Evolutionary conservation across 2,329 filamentous ascomycete genomes (phyloP), one percentile per base, ranked within the genome.

Genomic region (Monilinia polystroma): DNA sequence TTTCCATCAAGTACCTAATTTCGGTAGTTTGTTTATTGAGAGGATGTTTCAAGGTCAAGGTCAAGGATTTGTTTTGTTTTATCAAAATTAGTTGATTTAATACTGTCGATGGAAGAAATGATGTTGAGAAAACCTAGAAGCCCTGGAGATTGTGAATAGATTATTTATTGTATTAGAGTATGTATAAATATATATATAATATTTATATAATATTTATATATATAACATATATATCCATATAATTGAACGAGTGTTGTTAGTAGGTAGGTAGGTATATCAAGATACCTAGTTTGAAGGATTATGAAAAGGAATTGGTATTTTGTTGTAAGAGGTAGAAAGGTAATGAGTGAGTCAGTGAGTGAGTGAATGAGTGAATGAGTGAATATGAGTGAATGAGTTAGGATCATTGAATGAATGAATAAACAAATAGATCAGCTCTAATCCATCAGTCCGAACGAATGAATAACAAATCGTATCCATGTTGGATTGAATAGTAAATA

Each of bases 1-100:
- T 49, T 47, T n/a, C 38, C 45, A 43, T 5, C 38, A 47, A 55
- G 38, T 56, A 23, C 23, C 23, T 23, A 64, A 64, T 64, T 56
- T 64, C 62, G 51, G 51, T 23, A 35, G 62, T 41, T 32, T n/a
- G 7, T 43, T 18, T n/a, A 23, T 43, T 56, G 20, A 38, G 20
- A 55, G 35, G 12, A 64, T 23, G 12, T 64, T 20, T 20, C 45
- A 47, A 47, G 41, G 41, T 16, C 16, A 43, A 16, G 14, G 35
- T 35, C 60, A 63, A 43, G 43, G 43, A 35, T 23, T 60, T 16
- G 57, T 49, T 49, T 23, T 26, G 57, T n/a, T 35, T 59, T 35
- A 26, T 58, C 56, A 58, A 32, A 58, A 41, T 59, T 16, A 18
- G n/a, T 16, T 23, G 43, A 59, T 60, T 47, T 16, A 5, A 23